Conservation (phyloP, 2,329 filamentous ascomycete genomes). For the Alternaria metachromatica region DNA sequence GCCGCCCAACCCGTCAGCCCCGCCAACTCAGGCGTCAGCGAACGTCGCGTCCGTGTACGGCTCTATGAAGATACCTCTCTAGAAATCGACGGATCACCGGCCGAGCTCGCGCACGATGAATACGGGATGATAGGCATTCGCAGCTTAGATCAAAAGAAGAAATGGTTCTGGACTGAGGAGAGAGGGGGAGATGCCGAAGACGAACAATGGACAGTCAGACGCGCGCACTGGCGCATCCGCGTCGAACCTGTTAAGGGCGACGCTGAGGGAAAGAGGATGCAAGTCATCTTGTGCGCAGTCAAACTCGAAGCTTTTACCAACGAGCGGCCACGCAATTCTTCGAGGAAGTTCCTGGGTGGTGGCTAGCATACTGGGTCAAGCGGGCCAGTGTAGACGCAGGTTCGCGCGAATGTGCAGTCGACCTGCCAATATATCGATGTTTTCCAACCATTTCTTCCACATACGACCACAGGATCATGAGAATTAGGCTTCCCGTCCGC, state of each 20-base stretch:
- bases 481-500: constrained; percentile 2
- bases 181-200: constrained; percentile 10
- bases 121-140: constrained; percentile 19
- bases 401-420: not conserved
- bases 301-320: constrained; percentile 75
- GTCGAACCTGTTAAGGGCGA: constrained; percentile 60
- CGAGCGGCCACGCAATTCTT: constrained; percentile 70
- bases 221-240: constrained; percentile 54
- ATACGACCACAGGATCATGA: constrained; percentile 7
- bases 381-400: not conserved
- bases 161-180: not conserved
- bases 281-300: constrained; percentile 77
- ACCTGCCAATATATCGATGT: not conserved
- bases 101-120: constrained; percentile 22
- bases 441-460: not conserved
- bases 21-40: constrained; percentile 72
- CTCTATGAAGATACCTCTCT: constrained; percentile 30
- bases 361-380: not conserved
- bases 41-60: constrained; percentile 66
- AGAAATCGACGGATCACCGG: constrained; percentile 31
- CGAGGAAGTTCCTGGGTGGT: constrained; percentile 66
- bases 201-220: constrained; percentile 45
- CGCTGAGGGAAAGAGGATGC: constrained; percentile 61
- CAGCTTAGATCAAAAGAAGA: not conserved
- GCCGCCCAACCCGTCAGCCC: constrained; percentile 69